phyloP scores from a whole-genome alignment of 2,329 filamentous ascomycete genomes.

The Colletotrichum filicis region DNA sequence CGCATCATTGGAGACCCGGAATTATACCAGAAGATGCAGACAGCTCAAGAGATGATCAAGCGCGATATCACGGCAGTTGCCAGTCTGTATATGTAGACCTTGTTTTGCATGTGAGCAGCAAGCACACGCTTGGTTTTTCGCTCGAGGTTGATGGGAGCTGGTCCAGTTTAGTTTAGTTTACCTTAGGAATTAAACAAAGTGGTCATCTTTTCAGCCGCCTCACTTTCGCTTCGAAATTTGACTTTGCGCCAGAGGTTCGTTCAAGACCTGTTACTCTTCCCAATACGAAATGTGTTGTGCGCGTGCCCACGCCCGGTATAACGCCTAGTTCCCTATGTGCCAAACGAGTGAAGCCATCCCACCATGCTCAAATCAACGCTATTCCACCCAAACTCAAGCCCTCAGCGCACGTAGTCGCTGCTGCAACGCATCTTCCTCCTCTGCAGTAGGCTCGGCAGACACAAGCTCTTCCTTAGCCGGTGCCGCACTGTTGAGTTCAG shows the following conservation, averaged over 20 bases:
- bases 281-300: neutral
- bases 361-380: neutral
- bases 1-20: slow-evolving; percentile 94
- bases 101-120: neutral
- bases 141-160: neutral
- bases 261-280: slow-evolving; percentile 1
- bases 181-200: neutral
- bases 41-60: slow-evolving; percentile 97
- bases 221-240: neutral
- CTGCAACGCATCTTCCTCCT: slow-evolving; percentile 81
- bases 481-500: slow-evolving; percentile 73
- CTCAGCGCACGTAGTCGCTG: slow-evolving; percentile 67
- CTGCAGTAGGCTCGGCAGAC: slow-evolving; percentile 75
- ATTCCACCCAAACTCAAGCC: slow-evolving; percentile 48
- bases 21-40: slow-evolving; percentile 96
- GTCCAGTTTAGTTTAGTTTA: neutral
- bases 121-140: neutral
- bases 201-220: neutral
- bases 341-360: slow-evolving; percentile 21
- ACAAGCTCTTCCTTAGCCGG: slow-evolving; percentile 69
- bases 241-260: neutral
- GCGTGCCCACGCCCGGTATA: slow-evolving; percentile 7
- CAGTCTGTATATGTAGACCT: slow-evolving; percentile 82
- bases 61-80: slow-evolving; percentile 92
- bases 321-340: slow-evolving; percentile 13